A percentile compares a stretch with the other conserved stretches of the same genome.
Evolutionary conservation across 192 early-diverging fungal species (phyloP).

Genomic region (Coemansia sp.): DNA sequence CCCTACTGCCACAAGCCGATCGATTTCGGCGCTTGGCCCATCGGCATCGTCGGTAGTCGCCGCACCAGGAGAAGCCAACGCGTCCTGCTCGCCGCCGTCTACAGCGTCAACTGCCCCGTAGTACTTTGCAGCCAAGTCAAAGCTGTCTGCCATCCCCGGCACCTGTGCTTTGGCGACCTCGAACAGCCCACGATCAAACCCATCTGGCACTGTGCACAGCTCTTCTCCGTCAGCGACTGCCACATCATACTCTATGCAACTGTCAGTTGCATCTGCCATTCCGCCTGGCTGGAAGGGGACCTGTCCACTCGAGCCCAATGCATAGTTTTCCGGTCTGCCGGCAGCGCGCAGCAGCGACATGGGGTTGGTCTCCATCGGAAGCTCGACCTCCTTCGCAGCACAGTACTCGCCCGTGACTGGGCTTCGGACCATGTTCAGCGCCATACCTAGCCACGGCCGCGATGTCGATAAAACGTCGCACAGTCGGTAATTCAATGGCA

Average conservation of each 20-base stretch:
- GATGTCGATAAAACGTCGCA: conserved; percentile 23
- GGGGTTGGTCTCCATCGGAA: conserved; percentile 11
- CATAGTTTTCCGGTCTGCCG: conserved; percentile 30
- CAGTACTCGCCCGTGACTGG: conserved; percentile 42
- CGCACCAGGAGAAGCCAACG: background rate
- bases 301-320: conserved; percentile 27
- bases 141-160: background rate
- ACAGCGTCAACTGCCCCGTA: conserved; percentile 9
- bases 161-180: conserved; percentile 8
- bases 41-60: background rate
- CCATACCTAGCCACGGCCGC: conserved; percentile 19
- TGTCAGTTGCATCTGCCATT: conserved; percentile 3
- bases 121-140: conserved; percentile 28
- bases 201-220: conserved; percentile 40
- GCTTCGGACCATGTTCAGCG: conserved; percentile 35
- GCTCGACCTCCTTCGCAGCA: conserved; percentile 14
- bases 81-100: background rate
- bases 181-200: conserved; percentile 45
- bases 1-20: conserved; percentile 7
- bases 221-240: background rate
- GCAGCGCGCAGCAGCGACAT: conserved; percentile 39
- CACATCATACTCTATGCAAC: background rate
- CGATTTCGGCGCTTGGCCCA: conserved; percentile 6
- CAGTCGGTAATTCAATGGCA: conserved; percentile 12
- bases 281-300: conserved; percentile 50